Conservation (phyloP, 805 yeast species). For the Metschnikowia drakensbergensis region DNA sequence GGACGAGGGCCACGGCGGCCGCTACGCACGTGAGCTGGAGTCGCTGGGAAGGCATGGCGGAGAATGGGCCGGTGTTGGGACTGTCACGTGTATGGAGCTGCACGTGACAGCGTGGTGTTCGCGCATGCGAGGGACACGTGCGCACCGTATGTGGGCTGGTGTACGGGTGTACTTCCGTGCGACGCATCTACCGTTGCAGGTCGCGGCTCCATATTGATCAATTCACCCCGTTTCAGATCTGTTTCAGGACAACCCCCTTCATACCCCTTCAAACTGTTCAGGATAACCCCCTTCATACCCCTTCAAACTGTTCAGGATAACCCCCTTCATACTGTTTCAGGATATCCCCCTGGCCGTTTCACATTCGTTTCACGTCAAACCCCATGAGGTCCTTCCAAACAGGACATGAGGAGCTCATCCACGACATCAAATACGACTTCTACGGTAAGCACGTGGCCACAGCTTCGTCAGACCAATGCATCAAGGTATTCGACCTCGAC, state of each 20-base stretch:
- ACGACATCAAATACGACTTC: conserved; percentile 87
- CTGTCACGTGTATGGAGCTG: neutral
- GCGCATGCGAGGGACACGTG: no score
- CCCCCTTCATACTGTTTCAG: no score
- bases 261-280: no score
- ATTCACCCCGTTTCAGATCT: no score
- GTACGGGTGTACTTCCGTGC: no score
- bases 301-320: neutral
- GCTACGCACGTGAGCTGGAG: conserved; percentile 7
- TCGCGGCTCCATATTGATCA: no score
- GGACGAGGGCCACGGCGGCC: conserved; percentile 14
- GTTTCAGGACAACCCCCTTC: no score
- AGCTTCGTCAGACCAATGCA: conserved; percentile 90
- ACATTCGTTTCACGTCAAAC: neutral
- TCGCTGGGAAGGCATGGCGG: conserved; percentile 1
- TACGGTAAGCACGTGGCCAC: conserved; percentile 92
- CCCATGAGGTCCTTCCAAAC: conserved; percentile 68
- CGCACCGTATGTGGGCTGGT: no score
- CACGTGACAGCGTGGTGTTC: neutral
- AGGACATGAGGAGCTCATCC: conserved; percentile 90
- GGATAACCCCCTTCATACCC: neutral
- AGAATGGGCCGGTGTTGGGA: neutral
- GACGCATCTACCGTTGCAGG: no score
- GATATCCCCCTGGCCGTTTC: neutral
- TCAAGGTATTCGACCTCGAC: conserved; percentile 81